Evolutionary conservation across 1,284 basidiomycete species (phyloP), one percentile per base, ranked within the genome.

Genomic region (Takashimella tepidaria): DNA sequence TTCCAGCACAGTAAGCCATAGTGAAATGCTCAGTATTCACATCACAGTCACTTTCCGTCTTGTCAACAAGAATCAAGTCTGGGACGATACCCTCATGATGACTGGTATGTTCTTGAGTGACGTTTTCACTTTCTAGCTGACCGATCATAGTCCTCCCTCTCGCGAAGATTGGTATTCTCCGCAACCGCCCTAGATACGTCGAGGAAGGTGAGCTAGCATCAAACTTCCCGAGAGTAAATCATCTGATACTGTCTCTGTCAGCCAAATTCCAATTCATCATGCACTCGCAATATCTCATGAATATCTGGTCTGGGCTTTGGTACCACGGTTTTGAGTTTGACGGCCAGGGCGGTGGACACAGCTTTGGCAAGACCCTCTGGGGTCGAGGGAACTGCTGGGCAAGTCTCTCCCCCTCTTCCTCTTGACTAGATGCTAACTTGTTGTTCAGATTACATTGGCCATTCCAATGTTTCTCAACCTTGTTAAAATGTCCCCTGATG

Each of bases 11-110:
- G 80, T 60, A 22, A 50, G 56, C 21, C 11, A 11, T 21, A 21
- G 20, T 40, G 21, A 31, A 12, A 25, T 13, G 6, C n/a, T n/a
- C 31, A 8, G 31, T 37, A 37, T 16, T 37, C 10, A 37, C 31
- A 37, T n/a, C n/a, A 26, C 41, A 59, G 58, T 73, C 55, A 83
- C 82, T 4, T 83, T 82, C 66, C 64, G 79, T 16, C 64, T 69
- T n/a, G 74, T 78, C 41, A 80, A 83, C 65, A 62, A 79, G 58
- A 79, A 81, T 54, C 82, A 84, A 59, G 64, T 83, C 3, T 83
- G 82, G 82, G 82, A 83, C 65, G 82, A 84, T 64, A 83, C 81
- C 2, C 68, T 83, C 53, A 82, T 83, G 80, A 83, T 83, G 82
- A 77, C 76, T 5, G 56, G 56, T 61, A 23, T 37, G 50, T 49